These are phyloP conservation scores for Dipodascus geniculatus DNA, from an alignment of 805 yeast genomes.

Conservation along the genomic window DNA sequence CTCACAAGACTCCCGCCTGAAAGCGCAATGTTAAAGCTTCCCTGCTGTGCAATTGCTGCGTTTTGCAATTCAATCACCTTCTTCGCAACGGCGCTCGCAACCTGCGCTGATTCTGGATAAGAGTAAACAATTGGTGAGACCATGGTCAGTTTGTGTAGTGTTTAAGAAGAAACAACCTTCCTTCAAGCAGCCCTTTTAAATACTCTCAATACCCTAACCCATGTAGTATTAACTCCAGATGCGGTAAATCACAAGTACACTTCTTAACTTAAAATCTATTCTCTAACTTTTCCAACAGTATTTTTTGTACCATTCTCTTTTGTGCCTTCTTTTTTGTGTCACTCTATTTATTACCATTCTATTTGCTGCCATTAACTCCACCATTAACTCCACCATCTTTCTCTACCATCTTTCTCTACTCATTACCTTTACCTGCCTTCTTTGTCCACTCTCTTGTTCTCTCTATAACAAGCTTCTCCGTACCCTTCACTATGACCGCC, in stretches of 20 bases:
- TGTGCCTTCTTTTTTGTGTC: no score
- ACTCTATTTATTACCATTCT: no score
- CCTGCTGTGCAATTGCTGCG: conserved; percentile 35
- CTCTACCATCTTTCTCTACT: no score
- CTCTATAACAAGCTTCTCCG: conserved; percentile 23
- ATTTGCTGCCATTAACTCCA: no score
- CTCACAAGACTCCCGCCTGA: conserved; percentile 88
- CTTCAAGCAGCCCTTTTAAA: no score
- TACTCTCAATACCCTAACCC: no score
- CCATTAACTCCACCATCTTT: no score
- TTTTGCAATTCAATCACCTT: conserved; percentile 53
- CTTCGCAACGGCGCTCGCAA: conserved; percentile 56
- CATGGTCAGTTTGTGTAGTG: not conserved
- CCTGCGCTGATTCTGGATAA: conserved; percentile 42
- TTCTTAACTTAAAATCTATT: no score
- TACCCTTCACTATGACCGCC: conserved; percentile 19
- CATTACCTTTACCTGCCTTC: not conserved
- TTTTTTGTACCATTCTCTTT: no score
- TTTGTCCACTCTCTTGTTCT: conserved; percentile 6
- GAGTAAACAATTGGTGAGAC: conserved; percentile 31
- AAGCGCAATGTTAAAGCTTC: conserved; percentile 60
- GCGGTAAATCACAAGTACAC: not conserved
- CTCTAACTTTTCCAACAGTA: no score
- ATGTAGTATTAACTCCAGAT: not conserved
- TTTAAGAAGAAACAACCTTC: no score